Conservation (phyloP, 306 rosid species). For the Comarum palustre region DNA sequence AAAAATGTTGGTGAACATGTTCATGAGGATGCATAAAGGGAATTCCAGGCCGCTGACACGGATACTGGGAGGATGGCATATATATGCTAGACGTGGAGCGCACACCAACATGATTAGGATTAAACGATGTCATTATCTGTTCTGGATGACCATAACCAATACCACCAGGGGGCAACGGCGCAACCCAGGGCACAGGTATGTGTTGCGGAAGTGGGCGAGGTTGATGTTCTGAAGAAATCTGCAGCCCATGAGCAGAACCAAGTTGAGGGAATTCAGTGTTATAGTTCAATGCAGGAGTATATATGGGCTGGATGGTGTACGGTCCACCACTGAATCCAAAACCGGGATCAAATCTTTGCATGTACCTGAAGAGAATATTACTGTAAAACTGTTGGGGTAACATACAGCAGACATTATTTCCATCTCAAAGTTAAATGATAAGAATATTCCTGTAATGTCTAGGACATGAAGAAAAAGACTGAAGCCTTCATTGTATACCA, state of each 20-base stretch:
- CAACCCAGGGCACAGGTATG: conserved; percentile 71
- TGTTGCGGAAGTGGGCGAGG: conserved; percentile 71
- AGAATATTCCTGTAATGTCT: not conserved
- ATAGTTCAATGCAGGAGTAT: conserved; percentile 76
- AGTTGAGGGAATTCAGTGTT: conserved; percentile 97
- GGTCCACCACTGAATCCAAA: conserved; percentile 94
- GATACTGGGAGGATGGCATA: conserved; percentile 85
- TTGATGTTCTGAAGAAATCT: conserved; percentile 71
- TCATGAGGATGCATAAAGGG: conserved; percentile 78
- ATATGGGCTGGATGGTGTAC: conserved; percentile 82
- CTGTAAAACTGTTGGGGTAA: not conserved
- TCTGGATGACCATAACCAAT: conserved; percentile 86
- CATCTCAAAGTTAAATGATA: not conserved
- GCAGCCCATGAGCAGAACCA: conserved; percentile 79
- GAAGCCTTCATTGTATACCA: not conserved
- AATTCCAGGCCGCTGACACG: conserved; percentile 83
- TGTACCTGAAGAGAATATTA: conserved; percentile 52
- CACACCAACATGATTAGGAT: conserved; percentile 68
- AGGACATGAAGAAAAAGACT: not conserved
- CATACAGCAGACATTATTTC: not conserved
- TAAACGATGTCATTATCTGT: conserved; percentile 66
- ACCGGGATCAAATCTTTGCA: conserved; percentile 97
- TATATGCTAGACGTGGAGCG: conserved; percentile 63
- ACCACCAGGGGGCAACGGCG: conserved; percentile 65
- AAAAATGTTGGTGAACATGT: conserved; percentile 74